A percentile compares a stretch with the other conserved stretches of the same genome.
phyloP scores from a whole-genome alignment of 2,329 filamentous ascomycete genomes.

The Escovopsis weberi region DNA sequence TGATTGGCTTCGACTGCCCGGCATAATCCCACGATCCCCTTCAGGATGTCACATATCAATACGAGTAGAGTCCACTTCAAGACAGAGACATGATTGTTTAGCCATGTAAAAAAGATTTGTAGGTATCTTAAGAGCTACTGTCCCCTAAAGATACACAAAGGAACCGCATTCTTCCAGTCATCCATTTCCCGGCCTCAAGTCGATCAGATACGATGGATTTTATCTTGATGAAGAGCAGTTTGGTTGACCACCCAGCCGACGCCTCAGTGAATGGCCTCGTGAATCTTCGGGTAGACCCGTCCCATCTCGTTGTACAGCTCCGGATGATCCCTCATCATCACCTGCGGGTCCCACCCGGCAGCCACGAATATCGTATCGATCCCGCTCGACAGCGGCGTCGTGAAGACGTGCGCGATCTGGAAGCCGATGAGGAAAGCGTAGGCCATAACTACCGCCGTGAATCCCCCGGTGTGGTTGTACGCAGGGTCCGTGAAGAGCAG shows the following conservation, averaged over 20 bases:
- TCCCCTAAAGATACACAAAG: no score
- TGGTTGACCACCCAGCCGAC: not conserved
- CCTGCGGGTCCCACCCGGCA: slow-evolving; percentile 51
- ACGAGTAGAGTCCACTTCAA: no score
- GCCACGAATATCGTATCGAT: slow-evolving; percentile 87
- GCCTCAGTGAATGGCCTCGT: slow-evolving; percentile 48
- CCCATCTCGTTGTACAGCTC: slow-evolving; percentile 73
- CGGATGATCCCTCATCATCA: slow-evolving; percentile 65
- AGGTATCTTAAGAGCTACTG: no score
- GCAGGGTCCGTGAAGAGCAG: slow-evolving; percentile 64
- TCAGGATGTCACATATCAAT: no score
- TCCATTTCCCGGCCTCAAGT: no score
- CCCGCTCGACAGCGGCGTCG: slow-evolving; percentile 76
- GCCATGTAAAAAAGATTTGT: no score
- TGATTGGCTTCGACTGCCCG: no score
- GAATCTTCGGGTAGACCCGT: slow-evolving; percentile 68
- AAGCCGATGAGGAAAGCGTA: slow-evolving; percentile 82
- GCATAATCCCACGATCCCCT: no score
- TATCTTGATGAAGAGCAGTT: no score
- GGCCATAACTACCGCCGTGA: slow-evolving; percentile 65
- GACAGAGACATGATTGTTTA: no score
- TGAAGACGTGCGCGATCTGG: slow-evolving; percentile 81
- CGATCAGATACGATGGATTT: no score
- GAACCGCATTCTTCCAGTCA: no score
- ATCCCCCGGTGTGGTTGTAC: slow-evolving; percentile 56